phyloP scores from a whole-genome alignment of 2,329 filamentous ascomycete species.

The Fusarium kyushuense region DNA sequence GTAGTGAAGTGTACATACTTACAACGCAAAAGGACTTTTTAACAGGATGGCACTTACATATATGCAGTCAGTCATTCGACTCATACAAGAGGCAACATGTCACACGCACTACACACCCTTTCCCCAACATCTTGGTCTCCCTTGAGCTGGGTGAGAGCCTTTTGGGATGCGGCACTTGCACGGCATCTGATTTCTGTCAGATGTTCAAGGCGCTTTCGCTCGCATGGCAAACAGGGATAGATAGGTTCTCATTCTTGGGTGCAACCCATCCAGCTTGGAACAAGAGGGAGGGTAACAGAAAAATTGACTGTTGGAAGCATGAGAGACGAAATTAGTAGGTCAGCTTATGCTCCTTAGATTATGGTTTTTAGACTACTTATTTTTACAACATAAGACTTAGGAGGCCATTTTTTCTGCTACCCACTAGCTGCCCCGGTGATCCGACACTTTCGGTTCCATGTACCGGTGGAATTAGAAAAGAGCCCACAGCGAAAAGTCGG shows the following conservation, averaged over 20 bases:
- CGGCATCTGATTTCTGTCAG: constrained; percentile 31
- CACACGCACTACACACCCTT: neutral
- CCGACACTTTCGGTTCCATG: constrained; percentile 38
- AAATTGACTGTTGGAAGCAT: too few species aligned
- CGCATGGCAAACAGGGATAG: constrained; percentile 41
- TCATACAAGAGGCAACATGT: neutral
- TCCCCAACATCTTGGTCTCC: constrained; percentile 2
- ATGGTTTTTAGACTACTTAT: too few species aligned
- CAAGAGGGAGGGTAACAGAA: constrained; percentile 12
- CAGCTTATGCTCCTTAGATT: too few species aligned
- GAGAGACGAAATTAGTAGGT: too few species aligned
- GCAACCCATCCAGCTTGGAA: constrained; percentile 21
- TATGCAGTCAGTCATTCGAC: neutral
- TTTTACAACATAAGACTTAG: too few species aligned
- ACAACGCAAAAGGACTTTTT: constrained; percentile 2
- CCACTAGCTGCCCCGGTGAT: constrained; percentile 31
- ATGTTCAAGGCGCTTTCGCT: constrained; percentile 19
- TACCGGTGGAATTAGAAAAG: constrained; percentile 15
- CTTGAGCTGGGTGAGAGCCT: constrained; percentile 4
- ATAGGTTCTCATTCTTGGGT: constrained; percentile 1
- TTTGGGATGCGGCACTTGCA: constrained; percentile 33
- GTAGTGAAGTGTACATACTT: constrained; percentile 5
- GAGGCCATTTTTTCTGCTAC: too few species aligned
- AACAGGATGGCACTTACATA: constrained; percentile 1
- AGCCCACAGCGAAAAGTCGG: constrained; percentile 19